These are phyloP conservation scores for Emericellopsis atlantica DNA, from an alignment of 2,329 filamentous ascomycete genomes.

Conservation along the genomic window DNA sequence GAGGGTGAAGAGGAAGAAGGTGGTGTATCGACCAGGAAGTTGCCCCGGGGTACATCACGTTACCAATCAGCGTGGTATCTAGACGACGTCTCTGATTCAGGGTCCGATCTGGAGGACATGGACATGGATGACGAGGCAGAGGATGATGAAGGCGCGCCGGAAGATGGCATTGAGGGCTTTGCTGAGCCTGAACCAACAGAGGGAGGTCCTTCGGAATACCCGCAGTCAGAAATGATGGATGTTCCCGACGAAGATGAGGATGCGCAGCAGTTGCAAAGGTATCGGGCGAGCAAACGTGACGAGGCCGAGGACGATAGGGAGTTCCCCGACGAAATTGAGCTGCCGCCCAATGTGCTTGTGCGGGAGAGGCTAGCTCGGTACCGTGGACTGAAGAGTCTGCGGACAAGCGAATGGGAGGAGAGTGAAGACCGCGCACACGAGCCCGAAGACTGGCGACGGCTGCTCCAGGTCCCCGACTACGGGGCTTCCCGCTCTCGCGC, in stretches of 20 bases:
- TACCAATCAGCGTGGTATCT: conserved; percentile 95
- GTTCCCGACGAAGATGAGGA: conserved; percentile 74
- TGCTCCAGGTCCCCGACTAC: conserved; percentile 85
- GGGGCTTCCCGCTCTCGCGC: conserved; percentile 66
- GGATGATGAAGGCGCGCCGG: conserved; percentile 51
- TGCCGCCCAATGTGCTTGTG: conserved; percentile 77
- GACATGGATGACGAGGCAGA: conserved; percentile 48
- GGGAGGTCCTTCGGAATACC: conserved; percentile 74
- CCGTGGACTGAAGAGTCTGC: conserved; percentile 81
- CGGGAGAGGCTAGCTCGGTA: conserved; percentile 78
- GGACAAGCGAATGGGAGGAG: conserved; percentile 78
- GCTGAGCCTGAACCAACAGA: conserved; percentile 59
- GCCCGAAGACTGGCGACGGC: conserved; percentile 76
- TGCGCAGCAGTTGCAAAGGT: conserved; percentile 66
- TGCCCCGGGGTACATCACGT: conserved; percentile 84
- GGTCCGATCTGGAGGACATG: conserved; percentile 66
- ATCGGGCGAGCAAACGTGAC: conserved; percentile 62
- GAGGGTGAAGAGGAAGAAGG: conserved; percentile 57
- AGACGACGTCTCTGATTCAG: conserved; percentile 67
- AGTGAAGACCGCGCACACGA: conserved; percentile 78
- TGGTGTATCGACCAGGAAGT: conserved; percentile 48
- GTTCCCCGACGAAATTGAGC: conserved; percentile 94
- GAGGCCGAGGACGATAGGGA: conserved; percentile 86
- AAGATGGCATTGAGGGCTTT: conserved; percentile 70
- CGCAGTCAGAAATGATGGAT: conserved; percentile 84